Evolutionary conservation across 2,329 filamentous ascomycete genomes (phyloP), one percentile per base, ranked within the genome.

Genomic region (Alternaria arbusti): DNA sequence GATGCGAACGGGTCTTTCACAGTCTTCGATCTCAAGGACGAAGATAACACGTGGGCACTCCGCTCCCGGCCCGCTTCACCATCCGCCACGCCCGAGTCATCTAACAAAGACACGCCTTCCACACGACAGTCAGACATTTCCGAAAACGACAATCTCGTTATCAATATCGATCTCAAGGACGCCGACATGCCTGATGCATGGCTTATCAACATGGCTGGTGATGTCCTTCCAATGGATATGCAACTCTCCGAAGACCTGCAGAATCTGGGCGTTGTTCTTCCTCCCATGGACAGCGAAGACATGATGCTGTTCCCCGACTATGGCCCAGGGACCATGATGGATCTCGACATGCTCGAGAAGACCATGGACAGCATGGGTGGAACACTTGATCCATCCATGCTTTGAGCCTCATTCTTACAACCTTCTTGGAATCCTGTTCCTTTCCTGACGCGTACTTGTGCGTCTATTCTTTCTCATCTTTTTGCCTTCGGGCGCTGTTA

Each of bases 41-140:
- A 78, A 28, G 75, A 78, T 61, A 74, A 71, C 17, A 68, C 77
- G 1, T 79, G 77, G 77, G 69, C 66, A 3, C 61, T 74, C 5
- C 76, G 75, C n/a, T 78, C 75, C 15, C 72, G 73, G 5, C 72
- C 74, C 9, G 73, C 63, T 26, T 79, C 77, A 6, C 77, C 77
- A 4, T 70, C 71, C 4, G 69, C 71, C 20, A 80, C 74, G 7
- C 77, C 78, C 3, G 77, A 78, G 28, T 79, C 78, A 12, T 76
- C 76, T 1, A 70, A 75, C 25, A 80, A 81, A 67, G 73, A 81
- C 67, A 75, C 77, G 17, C 74, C 76, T 3, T 77, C 74, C 6
- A 81, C 78, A 25, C 73, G 75, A 23, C 77, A 76, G 50, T 82
- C 79, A 47, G 82, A 84, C 57, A 80, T 84, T 22, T 80, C 75